Evolutionary conservation across 169 alveolate genomes (phyloP).

Genomic region (Toxoplasma gondii): DNA sequence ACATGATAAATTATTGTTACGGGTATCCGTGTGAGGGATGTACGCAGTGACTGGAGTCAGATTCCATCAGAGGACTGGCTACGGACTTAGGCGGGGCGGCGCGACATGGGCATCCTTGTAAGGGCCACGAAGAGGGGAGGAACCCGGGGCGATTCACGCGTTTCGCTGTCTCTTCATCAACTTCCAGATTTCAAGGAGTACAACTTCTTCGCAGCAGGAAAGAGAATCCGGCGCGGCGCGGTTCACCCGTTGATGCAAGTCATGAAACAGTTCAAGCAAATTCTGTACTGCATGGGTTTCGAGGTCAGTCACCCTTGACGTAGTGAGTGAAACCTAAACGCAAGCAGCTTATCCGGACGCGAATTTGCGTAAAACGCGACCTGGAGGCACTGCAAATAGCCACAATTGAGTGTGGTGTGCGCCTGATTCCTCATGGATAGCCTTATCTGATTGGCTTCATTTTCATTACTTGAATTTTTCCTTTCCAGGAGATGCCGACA

Average conservation of each 20-base stretch:
- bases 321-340: conserved; percentile 26
- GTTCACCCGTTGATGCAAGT: conserved; percentile 92
- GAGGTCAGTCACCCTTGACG: conserved; percentile 41
- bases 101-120: no score
- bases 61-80: no score
- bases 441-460: background rate
- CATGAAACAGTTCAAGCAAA: conserved; percentile 85
- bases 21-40: no score
- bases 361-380: no score
- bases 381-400: no score
- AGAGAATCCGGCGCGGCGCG: conserved; percentile 83
- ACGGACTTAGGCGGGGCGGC: no score
- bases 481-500: conserved; percentile 98
- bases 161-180: background rate
- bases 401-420: no score
- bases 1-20: no score
- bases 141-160: background rate
- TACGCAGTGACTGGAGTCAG: no score
- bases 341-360: background rate
- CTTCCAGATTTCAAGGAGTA: conserved; percentile 69
- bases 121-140: background rate
- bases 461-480: background rate
- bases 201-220: conserved; percentile 87
- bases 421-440: no score
- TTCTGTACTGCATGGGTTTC: conserved; percentile 90